These are phyloP conservation scores for Aspergillus heteromorphus DNA, from an alignment of 495 filamentous ascomycete genomes.

Conservation along the genomic window DNA sequence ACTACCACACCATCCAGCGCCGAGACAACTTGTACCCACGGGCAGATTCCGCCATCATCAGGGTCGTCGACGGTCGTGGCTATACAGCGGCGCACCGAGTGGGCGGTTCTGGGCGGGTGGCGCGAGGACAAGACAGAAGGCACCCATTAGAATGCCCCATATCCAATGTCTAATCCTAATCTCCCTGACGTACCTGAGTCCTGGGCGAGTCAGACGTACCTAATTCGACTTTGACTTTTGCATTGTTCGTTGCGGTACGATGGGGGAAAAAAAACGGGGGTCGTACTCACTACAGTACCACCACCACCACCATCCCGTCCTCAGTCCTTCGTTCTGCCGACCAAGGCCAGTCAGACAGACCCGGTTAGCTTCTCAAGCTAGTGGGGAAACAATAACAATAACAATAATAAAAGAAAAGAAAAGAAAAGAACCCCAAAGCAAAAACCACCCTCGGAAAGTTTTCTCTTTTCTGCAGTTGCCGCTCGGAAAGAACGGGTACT, in stretches of 20 bases:
- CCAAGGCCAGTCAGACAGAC: background rate
- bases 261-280: background rate
- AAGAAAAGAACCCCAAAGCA: background rate
- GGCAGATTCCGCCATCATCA: background rate
- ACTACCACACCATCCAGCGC: background rate
- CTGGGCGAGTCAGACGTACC: background rate
- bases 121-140: background rate
- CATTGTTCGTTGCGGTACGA: background rate
- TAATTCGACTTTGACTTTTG: background rate
- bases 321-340: background rate
- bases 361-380: background rate
- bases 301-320: background rate
- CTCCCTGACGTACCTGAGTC: background rate
- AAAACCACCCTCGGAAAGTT: conserved; percentile 8
- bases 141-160: background rate
- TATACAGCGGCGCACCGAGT: background rate
- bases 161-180: background rate
- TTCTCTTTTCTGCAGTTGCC: conserved; percentile 12
- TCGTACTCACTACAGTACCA: background rate
- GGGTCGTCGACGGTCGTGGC: too few relatives aligned
- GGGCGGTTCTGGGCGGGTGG: background rate
- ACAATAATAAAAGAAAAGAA: too few relatives aligned
- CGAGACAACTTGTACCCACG: background rate
- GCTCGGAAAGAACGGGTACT: conserved; percentile 1
- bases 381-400: background rate